These are phyloP conservation scores for Bertia moriformis DNA, from an alignment of 2,329 filamentous ascomycete genomes.

Conservation along the genomic window DNA sequence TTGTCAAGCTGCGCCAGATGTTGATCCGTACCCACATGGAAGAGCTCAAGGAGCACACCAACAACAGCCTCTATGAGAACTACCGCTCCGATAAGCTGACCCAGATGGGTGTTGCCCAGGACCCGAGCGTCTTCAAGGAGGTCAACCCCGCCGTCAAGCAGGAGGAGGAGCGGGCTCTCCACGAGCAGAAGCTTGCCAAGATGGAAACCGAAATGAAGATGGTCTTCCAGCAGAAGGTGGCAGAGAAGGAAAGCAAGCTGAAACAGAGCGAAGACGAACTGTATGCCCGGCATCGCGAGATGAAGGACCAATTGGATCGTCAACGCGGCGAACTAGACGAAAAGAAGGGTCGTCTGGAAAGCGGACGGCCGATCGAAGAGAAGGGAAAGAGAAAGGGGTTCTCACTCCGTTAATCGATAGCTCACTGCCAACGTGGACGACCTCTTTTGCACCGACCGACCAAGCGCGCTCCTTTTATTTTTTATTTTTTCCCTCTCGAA, in stretches of 20 bases:
- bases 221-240: slow-evolving; percentile 99
- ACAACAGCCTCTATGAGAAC: slow-evolving; percentile 98
- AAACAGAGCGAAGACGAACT: slow-evolving; percentile 99
- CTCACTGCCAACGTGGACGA: too few relatives aligned
- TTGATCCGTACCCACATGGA: slow-evolving; percentile 99
- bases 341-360: slow-evolving; percentile 93
- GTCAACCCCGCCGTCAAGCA: slow-evolving; percentile 99
- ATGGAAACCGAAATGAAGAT: slow-evolving; percentile 99
- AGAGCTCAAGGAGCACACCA: slow-evolving; percentile 99
- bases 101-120: slow-evolving; percentile 94
- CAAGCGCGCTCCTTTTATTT: too few relatives aligned
- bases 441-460: too few relatives aligned
- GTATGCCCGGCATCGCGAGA: slow-evolving; percentile 93
- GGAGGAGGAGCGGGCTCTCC: slow-evolving; percentile 91
- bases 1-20: slow-evolving; percentile 99
- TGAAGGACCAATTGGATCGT: slow-evolving; percentile 98
- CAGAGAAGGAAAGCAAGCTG: slow-evolving; percentile 98
- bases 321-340: slow-evolving; percentile 92
- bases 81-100: slow-evolving; percentile 99
- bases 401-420: slow-evolving; percentile 94
- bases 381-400: slow-evolving; percentile 99
- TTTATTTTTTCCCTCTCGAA: too few relatives aligned
- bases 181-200: slow-evolving; percentile 99
- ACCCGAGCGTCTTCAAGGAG: slow-evolving; percentile 99
- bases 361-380: slow-evolving; percentile 87